These are phyloP conservation scores for Sutorius eximius DNA, from an alignment of 1,284 basidiomycete species.

Conservation along the genomic window DNA sequence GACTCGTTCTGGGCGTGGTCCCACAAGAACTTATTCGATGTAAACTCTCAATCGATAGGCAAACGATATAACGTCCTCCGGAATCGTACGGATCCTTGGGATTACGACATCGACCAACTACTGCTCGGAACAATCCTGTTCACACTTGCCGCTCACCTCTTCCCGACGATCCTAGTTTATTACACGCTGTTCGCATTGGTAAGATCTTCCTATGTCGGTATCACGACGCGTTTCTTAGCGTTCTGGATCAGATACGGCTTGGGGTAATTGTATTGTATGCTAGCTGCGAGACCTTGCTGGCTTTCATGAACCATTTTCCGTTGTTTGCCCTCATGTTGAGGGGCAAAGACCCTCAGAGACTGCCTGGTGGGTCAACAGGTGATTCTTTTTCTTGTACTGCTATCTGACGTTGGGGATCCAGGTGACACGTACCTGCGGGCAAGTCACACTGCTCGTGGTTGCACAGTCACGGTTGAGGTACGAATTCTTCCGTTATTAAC, in stretches of 20 bases:
- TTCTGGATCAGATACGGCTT: constrained; percentile 55
- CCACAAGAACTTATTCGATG: neutral
- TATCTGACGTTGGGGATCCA: constrained; percentile 12
- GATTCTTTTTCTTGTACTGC: neutral
- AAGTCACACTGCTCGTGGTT: constrained; percentile 12
- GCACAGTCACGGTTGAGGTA: constrained; percentile 28
- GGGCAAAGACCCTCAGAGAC: constrained; percentile 80
- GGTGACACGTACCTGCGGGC: constrained; percentile 37
- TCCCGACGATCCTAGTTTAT: constrained; percentile 88
- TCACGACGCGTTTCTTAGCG: constrained; percentile 3
- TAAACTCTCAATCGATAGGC: constrained; percentile 46
- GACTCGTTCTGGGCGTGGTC: constrained; percentile 17
- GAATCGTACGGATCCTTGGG: constrained; percentile 82
- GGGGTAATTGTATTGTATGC: constrained; percentile 60
- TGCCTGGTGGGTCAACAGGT: constrained; percentile 63
- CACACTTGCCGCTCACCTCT: constrained; percentile 86
- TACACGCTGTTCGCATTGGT: constrained; percentile 81
- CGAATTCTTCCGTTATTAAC: neutral
- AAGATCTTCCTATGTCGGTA: constrained; percentile 26
- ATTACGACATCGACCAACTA: constrained; percentile 92
- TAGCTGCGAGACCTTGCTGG: constrained; percentile 61
- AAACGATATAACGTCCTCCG: constrained; percentile 85
- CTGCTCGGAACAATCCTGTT: constrained; percentile 94
- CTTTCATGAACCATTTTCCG: constrained; percentile 88
- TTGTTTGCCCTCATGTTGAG: constrained; percentile 86